Percentiles rank a stretch among this genome's conserved stretches.
phyloP scores from a whole-genome alignment of 805 yeast species.

The Candida awuae region DNA sequence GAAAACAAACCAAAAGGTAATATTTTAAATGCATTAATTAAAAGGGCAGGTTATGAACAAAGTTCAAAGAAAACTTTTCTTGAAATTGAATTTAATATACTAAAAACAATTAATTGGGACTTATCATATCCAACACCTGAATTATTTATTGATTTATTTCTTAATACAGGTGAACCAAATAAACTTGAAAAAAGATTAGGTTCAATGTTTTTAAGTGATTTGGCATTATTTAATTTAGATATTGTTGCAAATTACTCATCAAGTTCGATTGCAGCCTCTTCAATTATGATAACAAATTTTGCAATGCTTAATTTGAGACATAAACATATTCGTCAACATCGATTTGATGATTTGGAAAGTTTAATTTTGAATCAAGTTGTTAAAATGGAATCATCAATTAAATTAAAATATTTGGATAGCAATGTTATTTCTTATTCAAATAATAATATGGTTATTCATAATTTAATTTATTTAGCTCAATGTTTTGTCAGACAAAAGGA shows the following conservation, averaged over 20 bases:
- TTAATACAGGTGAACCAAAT: slow-evolving; percentile 29
- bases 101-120: slow-evolving; percentile 59
- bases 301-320: slow-evolving; percentile 36
- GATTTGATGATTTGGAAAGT: slow-evolving; percentile 26
- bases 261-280: slow-evolving; percentile 43
- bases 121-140: slow-evolving; percentile 56
- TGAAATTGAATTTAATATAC: slow-evolving; percentile 62
- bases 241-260: slow-evolving; percentile 43
- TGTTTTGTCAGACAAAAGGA: slow-evolving; percentile 21
- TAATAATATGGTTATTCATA: slow-evolving; percentile 17
- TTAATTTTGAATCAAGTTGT: slow-evolving; percentile 20
- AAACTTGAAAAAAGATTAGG: slow-evolving; percentile 45
- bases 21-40: slow-evolving; percentile 24
- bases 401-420: slow-evolving; percentile 21
- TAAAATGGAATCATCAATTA: slow-evolving; percentile 20
- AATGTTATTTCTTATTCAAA: slow-evolving; percentile 11
- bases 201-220: slow-evolving; percentile 56
- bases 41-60: slow-evolving; percentile 25
- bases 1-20: slow-evolving; percentile 49
- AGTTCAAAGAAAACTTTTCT: slow-evolving; percentile 31
- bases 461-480: slow-evolving; percentile 22
- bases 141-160: slow-evolving; percentile 49
- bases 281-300: slow-evolving; percentile 39
- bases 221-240: slow-evolving; percentile 54
- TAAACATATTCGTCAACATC: slow-evolving; percentile 23